Base-by-base conservation (phyloP, 441 rosid species). In the Gossypium schwendimanii region DNA sequence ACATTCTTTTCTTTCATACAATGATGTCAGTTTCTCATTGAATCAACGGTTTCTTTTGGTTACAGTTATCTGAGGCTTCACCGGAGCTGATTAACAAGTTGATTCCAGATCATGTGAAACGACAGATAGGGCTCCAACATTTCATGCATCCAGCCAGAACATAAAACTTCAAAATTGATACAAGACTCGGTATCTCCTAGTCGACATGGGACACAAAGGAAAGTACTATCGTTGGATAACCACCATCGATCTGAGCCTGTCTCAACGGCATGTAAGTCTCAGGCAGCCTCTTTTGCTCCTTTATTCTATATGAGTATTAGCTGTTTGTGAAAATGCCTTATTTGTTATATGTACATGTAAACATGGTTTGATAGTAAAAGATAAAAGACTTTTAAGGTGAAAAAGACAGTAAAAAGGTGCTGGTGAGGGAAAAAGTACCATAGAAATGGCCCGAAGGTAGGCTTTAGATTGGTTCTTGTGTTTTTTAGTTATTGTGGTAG, bases 41-140 rank as follows among this genome's bases (percentile, higher is more conserved):
- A 6, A 33, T 6, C 39, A 33, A 33, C 8, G 39, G 39, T 33
- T 36, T 76, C 4, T 60, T 45, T 70, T 62, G 61, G 15, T 76
- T 53, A 59, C 87, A 89, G 94, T 73, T 93, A 83, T 77, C 86
- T 20, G 96, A 86, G 54, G 92, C 94, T 69, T 86, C 98, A 62
- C 86, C 91, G 20, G 97, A 93, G 74, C 94, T 91, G 17, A 87
- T 90, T 17, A 88, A 86, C 79, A 91, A 88, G 91, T 81, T 93
- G 84, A 87, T 91, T 72, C 98, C 98, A n/a, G 98, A 93, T 24
- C 93, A 91, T 76, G 84, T 87, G 80, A 88, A 88, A 76, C 83
- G 93, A 76, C 92, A 87, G 74, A 77, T 88, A 81, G 96, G 94
- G 72, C 81, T 85, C 31, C 82, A 82, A 47, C 87, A 85, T 81